Evolutionary conservation across 2,329 filamentous ascomycete genomes (phyloP).

Genomic region (Cercospora beticola): DNA sequence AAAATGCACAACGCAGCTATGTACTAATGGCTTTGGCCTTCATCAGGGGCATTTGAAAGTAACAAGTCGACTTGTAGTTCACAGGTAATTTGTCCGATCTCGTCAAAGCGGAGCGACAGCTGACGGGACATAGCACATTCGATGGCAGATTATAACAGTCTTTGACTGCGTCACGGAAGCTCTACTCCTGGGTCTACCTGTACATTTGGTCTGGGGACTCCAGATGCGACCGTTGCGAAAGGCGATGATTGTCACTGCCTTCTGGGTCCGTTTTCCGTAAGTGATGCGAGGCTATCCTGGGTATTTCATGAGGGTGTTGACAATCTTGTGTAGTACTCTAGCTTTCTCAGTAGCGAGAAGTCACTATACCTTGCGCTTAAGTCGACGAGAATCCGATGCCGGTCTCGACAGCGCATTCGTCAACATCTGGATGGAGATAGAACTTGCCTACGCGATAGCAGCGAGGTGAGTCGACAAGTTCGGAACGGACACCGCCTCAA

Average conservation of each 20-base stretch:
- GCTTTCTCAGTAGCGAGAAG: constrained; percentile 39
- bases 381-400: constrained; percentile 31
- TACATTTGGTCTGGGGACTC: constrained; percentile 41
- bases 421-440: constrained; percentile 40
- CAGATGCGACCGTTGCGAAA: constrained; percentile 41
- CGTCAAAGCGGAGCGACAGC: background rate
- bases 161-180: constrained; percentile 43
- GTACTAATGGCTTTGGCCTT: background rate
- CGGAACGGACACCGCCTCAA: background rate
- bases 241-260: constrained; percentile 39
- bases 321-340: constrained; percentile 31
- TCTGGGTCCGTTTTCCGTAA: constrained; percentile 41
- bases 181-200: constrained; percentile 34
- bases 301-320: background rate
- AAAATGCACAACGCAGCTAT: background rate
- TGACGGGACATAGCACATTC: constrained; percentile 25
- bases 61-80: constrained; percentile 31
- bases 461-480: constrained; percentile 6
- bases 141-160: constrained; percentile 43
- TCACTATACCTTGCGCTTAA: constrained; percentile 36
- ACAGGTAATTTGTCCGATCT: constrained; percentile 24
- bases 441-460: constrained; percentile 45
- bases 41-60: constrained; percentile 22
- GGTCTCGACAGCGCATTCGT: constrained; percentile 37
- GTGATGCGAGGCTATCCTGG: constrained; percentile 7